Conservation (phyloP, 2,329 filamentous ascomycete genomes). For the Fusarium sp. region DNA sequence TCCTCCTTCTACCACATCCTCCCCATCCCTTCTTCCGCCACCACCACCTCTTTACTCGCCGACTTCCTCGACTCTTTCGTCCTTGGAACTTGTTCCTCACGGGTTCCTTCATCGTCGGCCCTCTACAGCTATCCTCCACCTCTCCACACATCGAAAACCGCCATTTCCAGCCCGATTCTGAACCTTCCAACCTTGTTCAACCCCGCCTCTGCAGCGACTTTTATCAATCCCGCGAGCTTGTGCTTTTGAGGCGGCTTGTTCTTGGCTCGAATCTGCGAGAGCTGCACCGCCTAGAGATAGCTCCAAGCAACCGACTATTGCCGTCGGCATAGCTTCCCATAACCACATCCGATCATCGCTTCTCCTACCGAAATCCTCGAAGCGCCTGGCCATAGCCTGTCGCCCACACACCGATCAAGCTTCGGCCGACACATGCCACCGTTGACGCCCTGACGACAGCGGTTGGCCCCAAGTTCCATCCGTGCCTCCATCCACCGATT, state of each 20-base stretch:
- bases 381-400: conserved; percentile 15
- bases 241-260: conserved; percentile 17
- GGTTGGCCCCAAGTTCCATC: conserved; percentile 39
- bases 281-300: conserved; percentile 17
- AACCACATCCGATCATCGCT: neutral
- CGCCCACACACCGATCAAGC: conserved; percentile 27
- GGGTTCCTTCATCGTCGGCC: neutral
- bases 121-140: conserved; percentile 14
- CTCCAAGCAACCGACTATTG: conserved; percentile 8
- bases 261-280: neutral
- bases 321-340: conserved; percentile 23
- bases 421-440: conserved; percentile 41
- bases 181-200: conserved; percentile 21
- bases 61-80: neutral
- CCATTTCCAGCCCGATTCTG: conserved; percentile 18
- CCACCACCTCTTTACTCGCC: neutral
- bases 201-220: conserved; percentile 29
- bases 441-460: conserved; percentile 37
- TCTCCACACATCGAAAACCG: conserved; percentile 24
- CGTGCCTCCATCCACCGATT: conserved; percentile 28
- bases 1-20: neutral
- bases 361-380: conserved; percentile 1
- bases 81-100: neutral
- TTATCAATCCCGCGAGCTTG: conserved; percentile 15
- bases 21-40: neutral